phyloP scores from a whole-genome alignment of 2,329 filamentous ascomycete species.

The Hymenoscyphus fructigenus region DNA sequence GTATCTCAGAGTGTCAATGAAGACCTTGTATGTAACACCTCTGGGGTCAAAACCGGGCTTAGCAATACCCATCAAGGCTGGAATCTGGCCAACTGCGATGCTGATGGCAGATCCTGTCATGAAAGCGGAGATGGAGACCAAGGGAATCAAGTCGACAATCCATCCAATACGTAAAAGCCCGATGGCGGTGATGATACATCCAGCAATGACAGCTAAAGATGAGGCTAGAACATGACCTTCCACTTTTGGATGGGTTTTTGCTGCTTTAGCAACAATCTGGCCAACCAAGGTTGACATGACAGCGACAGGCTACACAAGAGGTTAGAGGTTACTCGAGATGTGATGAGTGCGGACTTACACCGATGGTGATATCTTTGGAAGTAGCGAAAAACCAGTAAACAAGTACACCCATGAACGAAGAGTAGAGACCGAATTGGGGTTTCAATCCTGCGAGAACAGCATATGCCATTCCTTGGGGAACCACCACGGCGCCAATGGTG shows the following conservation, averaged over 20 bases:
- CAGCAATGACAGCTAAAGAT: constrained; percentile 73
- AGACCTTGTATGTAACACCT: constrained; percentile 75
- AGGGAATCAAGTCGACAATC: constrained; percentile 90
- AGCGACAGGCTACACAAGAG: constrained; percentile 69
- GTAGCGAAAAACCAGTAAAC: constrained; percentile 98
- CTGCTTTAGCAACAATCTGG: constrained; percentile 69
- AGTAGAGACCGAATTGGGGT: constrained; percentile 84
- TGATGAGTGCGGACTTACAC: constrained; percentile 53
- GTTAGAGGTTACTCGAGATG: constrained; percentile 15
- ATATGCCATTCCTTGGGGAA: constrained; percentile 98
- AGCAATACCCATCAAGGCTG: constrained; percentile 76
- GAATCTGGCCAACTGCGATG: constrained; percentile 82
- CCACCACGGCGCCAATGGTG: constrained; percentile 73
- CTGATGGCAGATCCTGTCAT: constrained; percentile 95
- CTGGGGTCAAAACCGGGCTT: constrained; percentile 59
- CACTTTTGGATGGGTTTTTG: constrained; percentile 55
- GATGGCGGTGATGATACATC: constrained; percentile 73
- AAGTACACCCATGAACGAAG: constrained; percentile 92
- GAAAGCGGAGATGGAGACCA: constrained; percentile 88
- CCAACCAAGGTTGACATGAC: constrained; percentile 93
- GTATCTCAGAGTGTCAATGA: constrained; percentile 78
- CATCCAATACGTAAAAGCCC: constrained; percentile 80
- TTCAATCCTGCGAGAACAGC: constrained; percentile 78
- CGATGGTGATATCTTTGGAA: constrained; percentile 97
- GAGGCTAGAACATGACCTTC: constrained; percentile 70